These are phyloP conservation scores for Rhizoctonia solani DNA, from an alignment of 1,284 basidiomycete species.

Conservation along the genomic window DNA sequence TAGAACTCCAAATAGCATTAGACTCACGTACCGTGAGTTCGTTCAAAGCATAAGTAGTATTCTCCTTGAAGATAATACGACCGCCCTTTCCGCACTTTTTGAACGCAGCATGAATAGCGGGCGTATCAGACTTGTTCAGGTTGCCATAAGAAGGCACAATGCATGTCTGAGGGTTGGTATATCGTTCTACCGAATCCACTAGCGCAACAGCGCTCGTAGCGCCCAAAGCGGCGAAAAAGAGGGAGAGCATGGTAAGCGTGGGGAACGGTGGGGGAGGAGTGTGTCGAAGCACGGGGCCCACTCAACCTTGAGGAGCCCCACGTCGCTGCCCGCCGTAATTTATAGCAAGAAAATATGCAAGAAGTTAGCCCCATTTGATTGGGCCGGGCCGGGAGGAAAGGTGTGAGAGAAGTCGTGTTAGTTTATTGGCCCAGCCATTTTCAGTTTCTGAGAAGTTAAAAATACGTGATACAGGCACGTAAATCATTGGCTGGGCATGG, in stretches of 20 bases:
- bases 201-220: background rate
- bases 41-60: conserved; percentile 25
- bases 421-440: background rate
- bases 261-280: background rate
- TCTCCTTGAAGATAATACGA: conserved; percentile 27
- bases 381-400: conserved; percentile 10
- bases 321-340: background rate
- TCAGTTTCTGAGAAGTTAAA: conserved; percentile 7
- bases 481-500: background rate
- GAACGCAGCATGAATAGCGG: conserved; percentile 31
- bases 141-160: conserved; percentile 20
- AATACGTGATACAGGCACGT: conserved; percentile 13
- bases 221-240: conserved; percentile 4
- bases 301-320: conserved; percentile 27
- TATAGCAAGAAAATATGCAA: background rate
- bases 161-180: background rate
- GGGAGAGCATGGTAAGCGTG: background rate
- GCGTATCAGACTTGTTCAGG: conserved; percentile 18
- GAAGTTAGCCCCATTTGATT: background rate
- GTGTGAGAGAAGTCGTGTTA: background rate
- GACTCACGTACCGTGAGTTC: conserved; percentile 12
- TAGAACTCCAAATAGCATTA: background rate
- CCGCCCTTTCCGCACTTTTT: conserved; percentile 35
- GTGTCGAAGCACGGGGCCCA: background rate
- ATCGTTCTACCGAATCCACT: background rate